Base-by-base conservation (phyloP, 2,329 filamentous ascomycete species). In the Xylaria hypoxylon region DNA sequence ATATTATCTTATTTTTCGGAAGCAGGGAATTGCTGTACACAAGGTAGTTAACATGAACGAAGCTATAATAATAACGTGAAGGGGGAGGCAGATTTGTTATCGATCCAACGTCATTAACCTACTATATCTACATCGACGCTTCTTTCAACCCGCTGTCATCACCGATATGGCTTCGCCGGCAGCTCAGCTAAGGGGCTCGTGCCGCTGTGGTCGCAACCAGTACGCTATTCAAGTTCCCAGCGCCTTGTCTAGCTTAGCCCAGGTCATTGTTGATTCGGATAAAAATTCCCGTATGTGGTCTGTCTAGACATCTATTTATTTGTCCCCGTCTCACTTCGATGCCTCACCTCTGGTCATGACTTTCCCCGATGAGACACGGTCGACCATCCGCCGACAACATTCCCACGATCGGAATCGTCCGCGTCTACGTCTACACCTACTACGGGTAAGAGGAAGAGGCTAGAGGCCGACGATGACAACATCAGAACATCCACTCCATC, bases 191-290 rank as follows among this genome's bases (percentile, higher is more conserved):
- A 88, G 86, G 70, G 94, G 94, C 74, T 87, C 89, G 70, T 97
- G 94, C 82, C 89, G 91, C 59, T 97, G 94, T 79, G 93, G 94
- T 64, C 89, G 94, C 68, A 97, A 96, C 76, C 86, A 90, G 76
- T 97, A 97, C 80, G 84, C 89, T 64, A 88, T 97, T 71, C 80
- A 87, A 51, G 84, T 95, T 26, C 93, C 93, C 1, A 78, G 83
- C 22, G 79, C 84, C 72, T 82, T 86, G 45, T 79, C 81, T 44
- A 81, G 88, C 38, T 80, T 85, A 57, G 88, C 90, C 17, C 85
- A 89, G 71, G 88, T 96, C 24, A 87, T 93, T 68, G 96, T 97
- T 77, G 90, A 93, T 78, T 89, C 89, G 42, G 87, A 88, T 65
- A 83, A 84, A 62, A 82, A 85, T 44, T 91, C 92, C 73, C 89